Percentiles rank a stretch among this genome's conserved stretches.
These are phyloP conservation scores for Gossypium davidsonii DNA, from an alignment of 441 rosid species.

Conservation along the genomic window DNA sequence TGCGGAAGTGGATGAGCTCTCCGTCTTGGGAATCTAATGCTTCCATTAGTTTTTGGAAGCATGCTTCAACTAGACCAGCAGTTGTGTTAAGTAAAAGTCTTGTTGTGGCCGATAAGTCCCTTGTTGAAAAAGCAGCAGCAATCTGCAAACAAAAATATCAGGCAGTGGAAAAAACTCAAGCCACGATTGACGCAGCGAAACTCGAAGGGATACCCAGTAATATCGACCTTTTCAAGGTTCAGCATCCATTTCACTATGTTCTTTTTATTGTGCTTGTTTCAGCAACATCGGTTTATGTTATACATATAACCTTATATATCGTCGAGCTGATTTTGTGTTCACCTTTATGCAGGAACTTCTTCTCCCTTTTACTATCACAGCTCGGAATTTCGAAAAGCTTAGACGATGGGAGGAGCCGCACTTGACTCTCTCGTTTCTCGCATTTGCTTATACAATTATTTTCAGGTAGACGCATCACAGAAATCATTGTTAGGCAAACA, in stretches of 20 bases:
- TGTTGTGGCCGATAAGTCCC: conserved; percentile 63
- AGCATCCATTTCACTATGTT: conserved; percentile 4
- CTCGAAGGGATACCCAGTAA: conserved; percentile 88
- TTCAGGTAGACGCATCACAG: conserved; percentile 42
- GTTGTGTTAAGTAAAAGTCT: conserved; percentile 73
- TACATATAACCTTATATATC: not conserved
- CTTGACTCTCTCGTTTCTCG: conserved; percentile 71
- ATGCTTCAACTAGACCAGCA: conserved; percentile 48
- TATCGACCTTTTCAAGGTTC: conserved; percentile 90
- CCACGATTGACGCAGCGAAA: conserved; percentile 90
- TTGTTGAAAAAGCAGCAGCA: conserved; percentile 66
- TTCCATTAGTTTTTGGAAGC: conserved; percentile 80
- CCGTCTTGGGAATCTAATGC: conserved; percentile 76
- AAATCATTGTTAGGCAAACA: not conserved
- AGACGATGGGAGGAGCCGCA: conserved; percentile 90
- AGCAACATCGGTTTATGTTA: not conserved
- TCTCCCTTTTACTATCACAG: conserved; percentile 57
- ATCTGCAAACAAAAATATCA: conserved; percentile 62
- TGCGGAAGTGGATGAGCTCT: conserved; percentile 87
- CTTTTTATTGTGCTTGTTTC: not conserved
- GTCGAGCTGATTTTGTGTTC: not conserved
- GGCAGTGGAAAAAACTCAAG: conserved; percentile 83
- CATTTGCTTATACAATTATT: conserved; percentile 52
- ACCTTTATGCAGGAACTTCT: conserved; percentile 62
- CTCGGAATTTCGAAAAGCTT: conserved; percentile 62